Percentiles rank a stretch among this genome's conserved stretches.
Evolutionary conservation across 352 stramenopile genomes (phyloP).

Genomic region (Lagenidium sp.): DNA sequence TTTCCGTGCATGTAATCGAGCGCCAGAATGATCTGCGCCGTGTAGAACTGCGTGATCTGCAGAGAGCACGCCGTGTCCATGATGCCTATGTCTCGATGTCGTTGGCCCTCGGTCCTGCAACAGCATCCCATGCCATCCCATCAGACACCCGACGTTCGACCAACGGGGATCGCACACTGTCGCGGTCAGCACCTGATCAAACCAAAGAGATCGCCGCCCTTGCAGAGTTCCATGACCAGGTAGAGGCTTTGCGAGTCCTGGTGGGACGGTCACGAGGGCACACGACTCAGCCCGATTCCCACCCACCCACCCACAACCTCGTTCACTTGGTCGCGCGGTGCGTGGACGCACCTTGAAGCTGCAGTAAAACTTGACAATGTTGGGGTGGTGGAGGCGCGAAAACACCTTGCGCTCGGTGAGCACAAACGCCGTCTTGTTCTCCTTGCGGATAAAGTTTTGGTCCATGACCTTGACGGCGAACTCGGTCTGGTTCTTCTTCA

Average conservation of each 20-base stretch:
- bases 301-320: no score
- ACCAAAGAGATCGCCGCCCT: conserved; percentile 67
- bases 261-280: no score
- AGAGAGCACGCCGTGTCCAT: conserved; percentile 54
- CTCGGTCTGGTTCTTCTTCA: conserved; percentile 74
- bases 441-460: conserved; percentile 85
- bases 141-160: conserved; percentile 17
- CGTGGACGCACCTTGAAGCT: conserved; percentile 65
- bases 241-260: conserved; percentile 85
- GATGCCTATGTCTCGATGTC: conserved; percentile 47
- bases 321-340: conserved; percentile 1
- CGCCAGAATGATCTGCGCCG: conserved; percentile 89
- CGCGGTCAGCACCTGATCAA: conserved; percentile 80
- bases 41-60: conserved; percentile 86
- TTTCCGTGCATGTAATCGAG: conserved; percentile 93
- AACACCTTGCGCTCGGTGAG: conserved; percentile 89
- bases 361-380: conserved; percentile 88
- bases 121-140: neutral
- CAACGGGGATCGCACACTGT: conserved; percentile 23
- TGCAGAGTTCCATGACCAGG: conserved; percentile 83
- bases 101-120: conserved; percentile 16
- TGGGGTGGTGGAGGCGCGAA: conserved; percentile 77
- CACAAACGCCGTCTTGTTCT: conserved; percentile 89
- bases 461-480: conserved; percentile 91
- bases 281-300: no score